phyloP scores from a whole-genome alignment of 2,329 filamentous ascomycete genomes.

The Waltergamsia citrina region DNA sequence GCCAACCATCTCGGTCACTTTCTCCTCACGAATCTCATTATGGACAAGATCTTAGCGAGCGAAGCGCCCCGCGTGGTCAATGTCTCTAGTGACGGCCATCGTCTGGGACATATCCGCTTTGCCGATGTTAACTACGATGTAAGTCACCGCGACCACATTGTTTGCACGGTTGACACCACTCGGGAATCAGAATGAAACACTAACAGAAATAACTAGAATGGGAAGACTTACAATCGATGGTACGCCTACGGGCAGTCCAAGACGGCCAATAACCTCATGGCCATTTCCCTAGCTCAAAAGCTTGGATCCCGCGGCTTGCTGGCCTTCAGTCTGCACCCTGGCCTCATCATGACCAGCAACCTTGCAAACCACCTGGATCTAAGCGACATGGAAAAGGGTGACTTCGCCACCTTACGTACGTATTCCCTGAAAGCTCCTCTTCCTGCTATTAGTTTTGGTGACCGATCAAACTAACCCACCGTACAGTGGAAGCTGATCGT shows the following conservation, averaged over 20 bases:
- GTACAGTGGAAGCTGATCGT: neutral
- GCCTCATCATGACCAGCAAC: neutral
- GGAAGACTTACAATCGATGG: constrained; percentile 13
- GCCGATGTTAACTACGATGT: constrained; percentile 4
- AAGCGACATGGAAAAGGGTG: constrained; percentile 7
- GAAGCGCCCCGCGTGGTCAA: constrained; percentile 2
- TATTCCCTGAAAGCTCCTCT: no score
- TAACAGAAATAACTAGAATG: constrained; percentile 3
- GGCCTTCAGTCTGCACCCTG: constrained; percentile 12
- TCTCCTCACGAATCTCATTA: constrained; percentile 21
- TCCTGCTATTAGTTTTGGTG: no score
- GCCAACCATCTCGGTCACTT: constrained; percentile 24
- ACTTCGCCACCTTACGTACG: no score
- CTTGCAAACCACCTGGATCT: constrained; percentile 17
- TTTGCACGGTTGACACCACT: neutral
- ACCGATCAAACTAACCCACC: no score
- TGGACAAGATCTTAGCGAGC: constrained; percentile 13
- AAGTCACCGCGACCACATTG: neutral
- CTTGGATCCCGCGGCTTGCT: constrained; percentile 8
- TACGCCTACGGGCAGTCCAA: constrained; percentile 17
- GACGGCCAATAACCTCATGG: constrained; percentile 16
- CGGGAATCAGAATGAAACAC: neutral
- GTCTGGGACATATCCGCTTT: constrained; percentile 2
- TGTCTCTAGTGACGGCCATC: constrained; percentile 3
- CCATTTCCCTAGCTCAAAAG: constrained; percentile 10